Percentiles rank a stretch among this genome's conserved stretches.
Evolutionary conservation across 176 grass and related monocot genomes (phyloP).

Genomic region (Microstegium vimineum): DNA sequence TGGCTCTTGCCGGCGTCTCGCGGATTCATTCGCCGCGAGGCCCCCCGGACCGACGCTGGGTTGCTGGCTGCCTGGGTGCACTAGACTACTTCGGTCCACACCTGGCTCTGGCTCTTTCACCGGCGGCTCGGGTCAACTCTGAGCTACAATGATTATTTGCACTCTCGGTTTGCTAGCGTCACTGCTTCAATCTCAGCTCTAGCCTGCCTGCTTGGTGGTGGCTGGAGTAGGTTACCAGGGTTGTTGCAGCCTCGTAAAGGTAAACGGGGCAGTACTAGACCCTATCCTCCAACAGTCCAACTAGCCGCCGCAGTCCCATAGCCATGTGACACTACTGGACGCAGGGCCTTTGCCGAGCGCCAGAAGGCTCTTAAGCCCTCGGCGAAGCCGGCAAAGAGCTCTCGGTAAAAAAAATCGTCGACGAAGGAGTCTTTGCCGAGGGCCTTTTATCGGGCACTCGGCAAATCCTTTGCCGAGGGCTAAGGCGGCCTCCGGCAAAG

Average conservation of each 20-base stretch:
- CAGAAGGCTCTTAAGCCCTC: too few relatives aligned
- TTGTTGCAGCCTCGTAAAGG: constrained; percentile 25
- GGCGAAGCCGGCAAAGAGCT: too few relatives aligned
- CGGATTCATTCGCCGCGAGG: background rate
- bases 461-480: too few relatives aligned
- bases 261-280: background rate
- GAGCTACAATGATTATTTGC: background rate
- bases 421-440: too few relatives aligned
- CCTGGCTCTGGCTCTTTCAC: background rate
- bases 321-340: too few relatives aligned
- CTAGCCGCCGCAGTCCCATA: background rate
- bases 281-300: background rate
- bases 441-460: too few relatives aligned
- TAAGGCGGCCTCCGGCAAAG: too few relatives aligned
- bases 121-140: background rate
- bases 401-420: too few relatives aligned
- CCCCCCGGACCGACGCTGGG: too few relatives aligned
- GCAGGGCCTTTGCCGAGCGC: too few relatives aligned
- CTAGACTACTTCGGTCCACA: background rate
- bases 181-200: constrained; percentile 24
- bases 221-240: background rate
- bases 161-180: background rate
- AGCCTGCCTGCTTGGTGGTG: background rate
- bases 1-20: too few relatives aligned
- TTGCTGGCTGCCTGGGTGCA: background rate